Percentiles rank a stretch among this genome's conserved stretches.
Conservation (phyloP, 2,329 filamentous ascomycete species). For the Hypoxylon sp. region DNA sequence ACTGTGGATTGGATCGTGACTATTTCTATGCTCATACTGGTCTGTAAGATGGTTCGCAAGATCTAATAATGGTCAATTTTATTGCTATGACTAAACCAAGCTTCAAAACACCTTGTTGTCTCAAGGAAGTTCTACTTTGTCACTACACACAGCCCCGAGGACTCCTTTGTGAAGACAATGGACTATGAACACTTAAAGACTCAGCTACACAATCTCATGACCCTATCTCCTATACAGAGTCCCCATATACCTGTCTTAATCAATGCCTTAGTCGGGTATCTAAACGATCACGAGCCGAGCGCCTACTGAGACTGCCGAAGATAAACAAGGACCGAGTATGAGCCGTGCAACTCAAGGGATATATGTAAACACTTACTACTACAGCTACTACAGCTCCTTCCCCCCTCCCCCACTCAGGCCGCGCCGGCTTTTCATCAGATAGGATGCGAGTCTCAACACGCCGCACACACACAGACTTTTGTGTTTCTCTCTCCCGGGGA, state of each 20-base stretch:
- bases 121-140: neutral
- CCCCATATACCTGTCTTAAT: neutral
- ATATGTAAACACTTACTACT: constrained; percentile 36
- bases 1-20: constrained; percentile 5
- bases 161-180: neutral
- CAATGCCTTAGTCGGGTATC: neutral
- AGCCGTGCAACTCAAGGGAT: constrained; percentile 23
- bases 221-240: neutral
- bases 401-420: constrained; percentile 15
- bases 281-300: neutral
- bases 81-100: neutral
- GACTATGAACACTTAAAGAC: neutral
- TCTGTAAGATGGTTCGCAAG: neutral
- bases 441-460: constrained; percentile 9
- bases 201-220: neutral
- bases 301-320: constrained; percentile 29
- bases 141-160: neutral
- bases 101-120: neutral
- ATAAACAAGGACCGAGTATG: constrained; percentile 18
- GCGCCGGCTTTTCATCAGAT: constrained; percentile 25
- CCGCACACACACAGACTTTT: constrained; percentile 22
- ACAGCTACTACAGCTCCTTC: constrained; percentile 1
- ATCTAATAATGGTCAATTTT: neutral
- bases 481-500: constrained; percentile 9
- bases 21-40: neutral